A percentile compares a stretch with the other conserved stretches of the same genome.
These are phyloP conservation scores for Solanum boliviense DNA, from an alignment of 257 asterid genomes.

Conservation along the genomic window DNA sequence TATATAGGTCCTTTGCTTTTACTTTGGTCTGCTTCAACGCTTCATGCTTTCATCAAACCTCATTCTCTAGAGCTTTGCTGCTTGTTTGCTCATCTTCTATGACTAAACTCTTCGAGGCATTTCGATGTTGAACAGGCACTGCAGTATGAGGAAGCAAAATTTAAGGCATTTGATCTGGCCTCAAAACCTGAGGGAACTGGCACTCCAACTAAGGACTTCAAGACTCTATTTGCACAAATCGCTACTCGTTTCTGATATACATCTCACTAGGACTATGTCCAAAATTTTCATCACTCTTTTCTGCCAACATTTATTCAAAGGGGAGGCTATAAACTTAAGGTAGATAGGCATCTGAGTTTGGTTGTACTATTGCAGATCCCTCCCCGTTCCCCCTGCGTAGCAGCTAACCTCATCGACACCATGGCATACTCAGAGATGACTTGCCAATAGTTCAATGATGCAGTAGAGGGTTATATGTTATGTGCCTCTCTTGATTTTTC, in stretches of 20 bases:
- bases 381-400: neutral
- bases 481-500: neutral
- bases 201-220: slow-evolving; percentile 69
- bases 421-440: neutral
- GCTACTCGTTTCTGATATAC: slow-evolving; percentile 48
- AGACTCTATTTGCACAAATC: slow-evolving; percentile 71
- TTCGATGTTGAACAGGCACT: slow-evolving; percentile 47
- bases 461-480: neutral
- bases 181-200: slow-evolving; percentile 86
- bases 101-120: neutral
- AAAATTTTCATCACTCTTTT: neutral
- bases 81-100: neutral
- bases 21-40: neutral
- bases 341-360: neutral
- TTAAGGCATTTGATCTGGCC: slow-evolving; percentile 80
- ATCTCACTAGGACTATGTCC: neutral
- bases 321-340: neutral
- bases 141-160: slow-evolving; percentile 66
- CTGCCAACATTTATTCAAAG: neutral
- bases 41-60: neutral
- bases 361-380: neutral
- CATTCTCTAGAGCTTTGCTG: no score
- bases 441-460: neutral
- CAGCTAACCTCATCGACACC: neutral
- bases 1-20: neutral